Percentiles rank a stretch among this genome's conserved stretches.
These are phyloP conservation scores for Trypanosoma cruzi DNA, from an alignment of 208 protist genomes.

Conservation along the genomic window DNA sequence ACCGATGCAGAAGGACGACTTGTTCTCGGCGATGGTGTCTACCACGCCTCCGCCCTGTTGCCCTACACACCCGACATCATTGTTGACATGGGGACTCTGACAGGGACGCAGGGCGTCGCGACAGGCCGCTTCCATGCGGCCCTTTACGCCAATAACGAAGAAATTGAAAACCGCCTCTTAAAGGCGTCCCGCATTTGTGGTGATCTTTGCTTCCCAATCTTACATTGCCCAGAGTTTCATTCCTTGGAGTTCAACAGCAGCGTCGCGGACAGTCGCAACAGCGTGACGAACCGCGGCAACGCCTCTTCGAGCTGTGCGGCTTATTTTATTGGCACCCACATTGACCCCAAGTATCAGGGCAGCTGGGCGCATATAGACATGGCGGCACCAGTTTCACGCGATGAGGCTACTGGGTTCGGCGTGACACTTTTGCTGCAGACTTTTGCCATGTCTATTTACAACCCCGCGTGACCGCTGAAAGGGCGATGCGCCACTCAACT, in stretches of 20 bases:
- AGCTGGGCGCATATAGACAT: conserved; percentile 90
- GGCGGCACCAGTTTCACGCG: conserved; percentile 59
- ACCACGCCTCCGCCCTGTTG: conserved; percentile 82
- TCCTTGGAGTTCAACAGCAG: conserved; percentile 63
- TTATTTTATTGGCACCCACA: conserved; percentile 78
- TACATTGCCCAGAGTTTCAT: conserved; percentile 91
- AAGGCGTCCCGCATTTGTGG: conserved; percentile 53
- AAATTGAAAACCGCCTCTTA: conserved; percentile 57
- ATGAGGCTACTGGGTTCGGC: conserved; percentile 79
- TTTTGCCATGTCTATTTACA: conserved; percentile 32
- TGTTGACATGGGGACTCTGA: conserved; percentile 93
- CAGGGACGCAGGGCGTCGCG: conserved; percentile 87
- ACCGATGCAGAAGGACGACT: conserved; percentile 94
- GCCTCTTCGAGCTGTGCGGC: conserved; percentile 82
- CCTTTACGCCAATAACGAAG: conserved; percentile 80
- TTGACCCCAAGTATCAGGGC: conserved; percentile 63
- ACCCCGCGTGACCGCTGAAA: not conserved
- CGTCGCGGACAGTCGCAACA: conserved; percentile 81
- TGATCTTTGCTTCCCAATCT: conserved; percentile 85
- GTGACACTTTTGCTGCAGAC: conserved; percentile 64
- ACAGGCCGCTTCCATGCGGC: conserved; percentile 82
- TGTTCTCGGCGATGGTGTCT: conserved; percentile 90
- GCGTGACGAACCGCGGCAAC: conserved; percentile 63
- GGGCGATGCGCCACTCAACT: not conserved
- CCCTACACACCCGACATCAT: conserved; percentile 78